Evolutionary conservation across 1,139 yeast species (phyloP).

Genomic region (Lodderomyces beijingensis): DNA sequence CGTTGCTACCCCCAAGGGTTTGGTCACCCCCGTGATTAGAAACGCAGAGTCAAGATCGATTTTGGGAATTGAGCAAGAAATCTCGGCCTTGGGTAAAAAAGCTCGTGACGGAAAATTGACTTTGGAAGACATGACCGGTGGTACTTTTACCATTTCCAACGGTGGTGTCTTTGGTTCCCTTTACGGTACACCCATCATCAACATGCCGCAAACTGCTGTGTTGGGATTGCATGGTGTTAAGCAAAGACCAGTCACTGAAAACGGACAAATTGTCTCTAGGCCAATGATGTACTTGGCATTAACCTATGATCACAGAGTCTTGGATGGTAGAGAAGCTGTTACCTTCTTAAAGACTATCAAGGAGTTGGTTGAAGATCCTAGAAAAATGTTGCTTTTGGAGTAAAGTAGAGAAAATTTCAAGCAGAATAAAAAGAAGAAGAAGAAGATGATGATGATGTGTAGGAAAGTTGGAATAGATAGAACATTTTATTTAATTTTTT

Average conservation of each 20-base stretch:
- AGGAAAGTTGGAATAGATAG: too few relatives aligned
- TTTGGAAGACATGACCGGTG: constrained; percentile 98
- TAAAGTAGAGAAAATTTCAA: constrained; percentile 12
- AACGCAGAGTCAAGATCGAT: constrained; percentile 91
- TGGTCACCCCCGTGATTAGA: constrained; percentile 97
- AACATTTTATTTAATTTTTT: not conserved
- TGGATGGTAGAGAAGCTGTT: constrained; percentile 99
- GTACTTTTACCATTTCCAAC: constrained; percentile 97
- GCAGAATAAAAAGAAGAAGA: too few relatives aligned
- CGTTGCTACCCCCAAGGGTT: constrained; percentile 98
- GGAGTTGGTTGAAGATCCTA: constrained; percentile 98
- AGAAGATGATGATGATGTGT: too few relatives aligned
- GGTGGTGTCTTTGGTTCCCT: constrained; percentile 99
- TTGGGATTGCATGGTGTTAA: constrained; percentile 96
- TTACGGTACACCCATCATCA: constrained; percentile 97
- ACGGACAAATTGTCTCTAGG: constrained; percentile 93
- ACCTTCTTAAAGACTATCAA: constrained; percentile 93
- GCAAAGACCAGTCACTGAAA: constrained; percentile 95
- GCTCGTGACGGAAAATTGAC: constrained; percentile 98
- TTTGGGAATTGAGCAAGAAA: constrained; percentile 87
- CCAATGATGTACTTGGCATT: constrained; percentile 99
- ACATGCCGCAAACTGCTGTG: constrained; percentile 97
- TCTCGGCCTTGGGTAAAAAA: constrained; percentile 74
- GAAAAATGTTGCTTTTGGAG: constrained; percentile 86
- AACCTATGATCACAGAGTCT: constrained; percentile 96